Conservation (phyloP, 164 flowering plant genomes). For the Platanus orientalis region DNA sequence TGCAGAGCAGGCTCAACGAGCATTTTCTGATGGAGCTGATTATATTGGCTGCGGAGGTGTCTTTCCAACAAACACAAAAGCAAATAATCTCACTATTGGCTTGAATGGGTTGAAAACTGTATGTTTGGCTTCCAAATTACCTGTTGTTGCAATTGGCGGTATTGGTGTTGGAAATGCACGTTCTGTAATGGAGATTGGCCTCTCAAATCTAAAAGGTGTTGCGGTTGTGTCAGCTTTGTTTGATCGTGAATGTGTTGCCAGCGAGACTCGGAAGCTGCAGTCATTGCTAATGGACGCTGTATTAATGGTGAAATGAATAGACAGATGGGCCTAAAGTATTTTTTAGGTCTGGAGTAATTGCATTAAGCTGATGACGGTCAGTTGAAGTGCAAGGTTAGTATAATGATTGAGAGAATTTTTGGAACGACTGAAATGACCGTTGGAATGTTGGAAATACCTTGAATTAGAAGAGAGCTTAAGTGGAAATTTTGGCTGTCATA, state of each 20-base stretch:
- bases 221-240: slow-evolving; percentile 92
- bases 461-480: no score
- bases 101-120: slow-evolving; percentile 67
- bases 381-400: no score
- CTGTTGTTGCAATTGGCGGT: slow-evolving; percentile 96
- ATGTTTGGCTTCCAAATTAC: slow-evolving; percentile 67
- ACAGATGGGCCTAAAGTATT: no score
- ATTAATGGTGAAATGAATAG: not conserved
- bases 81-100: slow-evolving; percentile 69
- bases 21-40: slow-evolving; percentile 86
- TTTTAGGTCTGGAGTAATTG: no score
- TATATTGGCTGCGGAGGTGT: slow-evolving; percentile 95
- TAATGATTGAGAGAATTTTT: no score
- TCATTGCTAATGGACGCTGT: slow-evolving; percentile 26
- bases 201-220: slow-evolving; percentile 66
- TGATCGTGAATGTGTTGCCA: slow-evolving; percentile 56
- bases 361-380: no score
- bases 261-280: slow-evolving; percentile 51
- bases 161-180: slow-evolving; percentile 60
- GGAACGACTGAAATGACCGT: no score
- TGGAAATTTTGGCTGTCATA: no score
- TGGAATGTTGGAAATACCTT: no score
- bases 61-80: slow-evolving; percentile 78
- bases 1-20: slow-evolving; percentile 72
- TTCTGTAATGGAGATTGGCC: slow-evolving; percentile 55